phyloP scores from a whole-genome alignment of 305 asterid species.

The Fraxinus angustifolia region DNA sequence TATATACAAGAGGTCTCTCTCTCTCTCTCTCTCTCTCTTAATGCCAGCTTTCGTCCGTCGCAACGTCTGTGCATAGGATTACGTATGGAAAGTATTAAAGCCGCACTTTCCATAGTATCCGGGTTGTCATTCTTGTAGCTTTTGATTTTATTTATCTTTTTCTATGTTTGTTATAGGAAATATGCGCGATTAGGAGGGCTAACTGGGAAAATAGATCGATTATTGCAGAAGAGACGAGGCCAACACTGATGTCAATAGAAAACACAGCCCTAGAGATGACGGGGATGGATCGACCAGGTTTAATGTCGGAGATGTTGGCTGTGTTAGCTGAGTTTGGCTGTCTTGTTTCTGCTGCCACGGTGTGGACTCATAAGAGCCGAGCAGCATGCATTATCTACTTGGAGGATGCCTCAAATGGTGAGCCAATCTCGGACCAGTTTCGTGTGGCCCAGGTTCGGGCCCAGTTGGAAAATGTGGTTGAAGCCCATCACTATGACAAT shows the following conservation, averaged over 20 bases:
- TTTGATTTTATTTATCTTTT: background rate
- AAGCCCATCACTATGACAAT: slow-evolving; percentile 60
- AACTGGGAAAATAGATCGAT: slow-evolving; percentile 25
- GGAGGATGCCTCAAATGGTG: slow-evolving; percentile 41
- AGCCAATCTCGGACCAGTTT: slow-evolving; percentile 41
- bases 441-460: slow-evolving; percentile 65
- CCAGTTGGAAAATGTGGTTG: slow-evolving; percentile 67
- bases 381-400: slow-evolving; percentile 68
- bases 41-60: background rate
- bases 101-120: background rate
- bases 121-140: background rate
- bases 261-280: slow-evolving; percentile 77
- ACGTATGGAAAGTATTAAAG: background rate
- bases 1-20: slow-evolving; percentile 56
- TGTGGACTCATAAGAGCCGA: slow-evolving; percentile 78
- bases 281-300: slow-evolving; percentile 72
- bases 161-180: slow-evolving; percentile 34
- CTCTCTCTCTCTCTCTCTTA: background rate
- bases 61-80: background rate
- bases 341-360: slow-evolving; percentile 66
- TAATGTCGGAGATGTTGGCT: slow-evolving; percentile 82
- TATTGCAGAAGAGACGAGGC: background rate
- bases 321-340: slow-evolving; percentile 74
- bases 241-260: slow-evolving; percentile 33
- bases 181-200: slow-evolving; percentile 47